Evolutionary conservation across 768 basidiomycete genomes (phyloP), one percentile per base, ranked within the genome.

Genomic region (Hygrocybe coccinea): DNA sequence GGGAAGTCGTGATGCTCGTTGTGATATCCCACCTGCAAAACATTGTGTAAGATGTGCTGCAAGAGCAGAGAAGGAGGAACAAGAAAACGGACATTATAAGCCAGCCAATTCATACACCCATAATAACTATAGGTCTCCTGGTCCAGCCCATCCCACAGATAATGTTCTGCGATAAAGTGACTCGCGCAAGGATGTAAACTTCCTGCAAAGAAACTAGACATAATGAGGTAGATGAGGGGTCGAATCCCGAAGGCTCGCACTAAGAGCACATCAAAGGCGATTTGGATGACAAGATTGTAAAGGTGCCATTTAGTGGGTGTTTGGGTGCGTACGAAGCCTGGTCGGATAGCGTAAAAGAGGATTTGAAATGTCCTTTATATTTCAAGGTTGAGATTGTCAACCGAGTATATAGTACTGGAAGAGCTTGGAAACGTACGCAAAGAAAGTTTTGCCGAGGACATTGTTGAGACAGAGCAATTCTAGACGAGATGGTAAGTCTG

Each of bases 1-100:
- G 97, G 95, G 72, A 99, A 98, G 72, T 99, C 97, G 72, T 99
- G 97, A 71, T 99, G 97, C 65, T 98, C 97, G 70, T 99, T 97
- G 69, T 99, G 97, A 67, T 97, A 98, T 37, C 97, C 97, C 61
- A 97, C 91, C 91, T 93, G 60, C 17, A 54, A 43, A 19, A 38
- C 33, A 22, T 22, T n/a, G 54, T 48, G 6, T 29, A 38, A 51
- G 25, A 37, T 25, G 54, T 45, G 11, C 62, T 45, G 56, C 54
- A 58, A 38, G 14, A 33, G 41, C 44, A 37, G 55, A 19, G 50
- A 48, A 25, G 14, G 21, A 15, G 39, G 44, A 11, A 38, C 36
- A 35, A 53, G 15, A 15, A 19, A 15, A 75, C 87, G 57, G 58
- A 91, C 95, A 61, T 99, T 99, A 71, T 97, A 99, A 12, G 93